Percentiles rank a stretch among this genome's conserved stretches.
Evolutionary conservation across 129 eudicot genomes (phyloP).

Genomic region (Pittosporum tobira): DNA sequence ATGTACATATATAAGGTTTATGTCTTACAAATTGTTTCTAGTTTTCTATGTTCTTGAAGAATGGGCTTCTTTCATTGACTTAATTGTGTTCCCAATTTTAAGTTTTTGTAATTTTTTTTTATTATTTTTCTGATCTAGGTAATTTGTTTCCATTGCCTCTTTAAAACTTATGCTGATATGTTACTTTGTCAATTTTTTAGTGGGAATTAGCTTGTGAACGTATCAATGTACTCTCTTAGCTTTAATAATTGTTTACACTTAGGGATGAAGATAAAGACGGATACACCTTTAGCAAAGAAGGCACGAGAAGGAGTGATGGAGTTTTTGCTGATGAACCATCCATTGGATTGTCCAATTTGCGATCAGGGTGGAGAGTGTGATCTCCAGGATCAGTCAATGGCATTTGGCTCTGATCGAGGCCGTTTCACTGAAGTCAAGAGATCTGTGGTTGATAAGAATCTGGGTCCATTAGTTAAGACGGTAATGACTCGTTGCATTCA

Average conservation of each 20-base stretch:
- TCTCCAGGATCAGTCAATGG: constrained; percentile 99
- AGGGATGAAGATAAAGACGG: constrained; percentile 99
- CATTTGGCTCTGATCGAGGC: constrained; percentile 95
- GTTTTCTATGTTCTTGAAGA: background rate
- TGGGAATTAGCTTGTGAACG: background rate
- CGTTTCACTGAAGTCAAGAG: constrained; percentile 95
- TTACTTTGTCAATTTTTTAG: background rate
- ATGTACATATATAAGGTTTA: background rate
- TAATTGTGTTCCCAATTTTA: background rate
- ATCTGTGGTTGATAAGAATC: constrained; percentile 96
- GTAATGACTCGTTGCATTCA: constrained; percentile 99
- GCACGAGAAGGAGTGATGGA: constrained; percentile 99
- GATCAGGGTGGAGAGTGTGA: constrained; percentile 99
- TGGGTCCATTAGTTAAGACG: constrained; percentile 93
- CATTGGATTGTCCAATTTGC: constrained; percentile 96
- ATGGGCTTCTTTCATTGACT: background rate
- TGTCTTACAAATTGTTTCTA: no score
- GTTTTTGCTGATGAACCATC: constrained; percentile 94
- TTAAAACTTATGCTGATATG: no score
- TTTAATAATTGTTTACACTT: constrained; percentile 1
- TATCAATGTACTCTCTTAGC: background rate
- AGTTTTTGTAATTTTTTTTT: background rate
- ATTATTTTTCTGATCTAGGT: background rate
- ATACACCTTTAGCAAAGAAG: constrained; percentile 90
- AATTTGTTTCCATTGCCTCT: background rate